Conservation (phyloP, 1,284 basidiomycete species). For the Cryptococcus jaspeensis region DNA sequence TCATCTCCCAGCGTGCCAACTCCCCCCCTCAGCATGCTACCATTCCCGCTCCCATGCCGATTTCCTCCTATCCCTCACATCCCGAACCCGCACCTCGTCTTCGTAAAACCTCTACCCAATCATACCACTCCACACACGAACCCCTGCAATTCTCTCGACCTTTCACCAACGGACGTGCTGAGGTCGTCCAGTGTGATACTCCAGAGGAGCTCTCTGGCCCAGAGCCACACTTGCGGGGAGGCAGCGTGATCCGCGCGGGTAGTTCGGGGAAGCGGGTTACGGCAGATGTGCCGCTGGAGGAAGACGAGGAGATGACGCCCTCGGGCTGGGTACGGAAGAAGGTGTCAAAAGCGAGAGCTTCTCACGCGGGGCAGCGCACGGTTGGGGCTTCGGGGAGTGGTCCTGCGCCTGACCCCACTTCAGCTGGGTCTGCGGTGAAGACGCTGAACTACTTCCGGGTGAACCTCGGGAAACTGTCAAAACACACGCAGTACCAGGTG, state of each 20-base stretch:
- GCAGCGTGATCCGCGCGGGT: neutral
- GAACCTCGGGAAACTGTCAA: constrained; percentile 55
- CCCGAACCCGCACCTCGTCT: too few species aligned
- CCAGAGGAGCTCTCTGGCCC: neutral
- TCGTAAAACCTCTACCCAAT: constrained; percentile 9
- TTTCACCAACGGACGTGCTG: constrained; percentile 28
- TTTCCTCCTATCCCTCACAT: neutral
- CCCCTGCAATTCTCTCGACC: constrained; percentile 24
- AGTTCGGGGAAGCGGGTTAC: neutral
- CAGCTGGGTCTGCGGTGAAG: constrained; percentile 2
- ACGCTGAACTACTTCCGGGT: constrained; percentile 58
- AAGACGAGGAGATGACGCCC: constrained; percentile 38
- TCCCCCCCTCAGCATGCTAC: neutral
- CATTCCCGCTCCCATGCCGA: too few species aligned
- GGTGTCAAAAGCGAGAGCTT: constrained; percentile 11
- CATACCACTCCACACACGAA: constrained; percentile 23
- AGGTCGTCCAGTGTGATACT: constrained; percentile 6
- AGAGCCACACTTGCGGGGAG: neutral
- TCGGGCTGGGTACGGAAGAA: constrained; percentile 48
- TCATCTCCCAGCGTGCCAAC: constrained; percentile 8
- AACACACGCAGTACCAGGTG: constrained; percentile 49
- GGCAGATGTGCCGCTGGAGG: constrained; percentile 12
- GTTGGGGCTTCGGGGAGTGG: neutral
- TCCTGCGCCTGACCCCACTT: neutral
- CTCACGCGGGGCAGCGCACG: too few species aligned